Base-by-base conservation (phyloP, 2,329 filamentous ascomycete species). In the Teratosphaeria zuluensis region DNA sequence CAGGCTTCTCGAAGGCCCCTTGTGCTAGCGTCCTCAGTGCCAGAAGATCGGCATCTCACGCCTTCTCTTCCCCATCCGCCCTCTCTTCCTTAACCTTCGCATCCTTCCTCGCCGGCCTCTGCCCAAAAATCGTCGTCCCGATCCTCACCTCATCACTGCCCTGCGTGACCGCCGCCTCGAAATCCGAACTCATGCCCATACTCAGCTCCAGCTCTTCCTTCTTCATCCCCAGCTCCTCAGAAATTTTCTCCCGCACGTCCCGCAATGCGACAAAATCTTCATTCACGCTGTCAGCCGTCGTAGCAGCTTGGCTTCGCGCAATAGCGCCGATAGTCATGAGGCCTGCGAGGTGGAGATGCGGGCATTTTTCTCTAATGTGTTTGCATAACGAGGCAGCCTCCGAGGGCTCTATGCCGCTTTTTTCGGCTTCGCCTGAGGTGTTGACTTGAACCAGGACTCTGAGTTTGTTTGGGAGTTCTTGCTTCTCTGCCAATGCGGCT, bases 131-230 rank as follows among this genome's bases (percentile, higher is more conserved):
- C 1, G 89, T 92, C 70, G 90, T 97, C 1, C 94, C 94, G 8
- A 99, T 84, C 59, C 94, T 82, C 5, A 99, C 92, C 79, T 97
- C 91, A 66, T 84, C 81, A 75, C 92, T 96, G 0, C 94, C 94
- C 78, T 90, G 78, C 12, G 74, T 76, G 69, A 97, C 86, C 0
- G 94, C 94, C 7, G 87, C 88, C 77, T 96, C 92, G 73, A 92
- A 99, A 74, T 99, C 94, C 69, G 90, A 85, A 71, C 91, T 96
- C 94, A 99, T 99, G 6, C 92, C 92, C 92, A 99, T 99, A 74
- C 92, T 96, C 74, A 97, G 74, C 78, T 96, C 91, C 67, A 96
- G 71, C 61, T 80, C 80, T n/a, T 77, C 75, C 16, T 78, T 71
- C 16, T 77, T 71, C 48, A 84, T 65, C 0, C 78, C 83, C 56